These are phyloP conservation scores for Scheffersomyces lignosus DNA, from an alignment of 805 yeast species.

Conservation along the genomic window DNA sequence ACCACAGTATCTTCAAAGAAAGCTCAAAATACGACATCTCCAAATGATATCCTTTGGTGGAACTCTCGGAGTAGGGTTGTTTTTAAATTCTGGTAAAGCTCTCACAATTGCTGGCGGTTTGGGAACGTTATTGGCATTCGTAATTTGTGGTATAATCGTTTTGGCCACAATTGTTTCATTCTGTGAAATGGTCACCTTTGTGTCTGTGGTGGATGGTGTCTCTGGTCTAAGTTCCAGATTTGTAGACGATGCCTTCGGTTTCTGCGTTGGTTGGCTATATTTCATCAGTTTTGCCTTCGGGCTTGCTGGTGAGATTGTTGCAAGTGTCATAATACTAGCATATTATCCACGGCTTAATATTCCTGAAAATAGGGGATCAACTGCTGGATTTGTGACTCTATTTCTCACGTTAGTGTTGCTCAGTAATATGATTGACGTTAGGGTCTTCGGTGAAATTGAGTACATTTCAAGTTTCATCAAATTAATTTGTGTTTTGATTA, in stretches of 20 bases:
- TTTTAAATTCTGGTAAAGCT: slow-evolving; percentile 70
- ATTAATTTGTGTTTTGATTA: slow-evolving; percentile 48
- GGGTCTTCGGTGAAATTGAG: slow-evolving; percentile 74
- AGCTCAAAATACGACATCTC: slow-evolving; percentile 62
- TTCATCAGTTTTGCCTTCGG: slow-evolving; percentile 73
- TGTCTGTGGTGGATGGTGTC: slow-evolving; percentile 78
- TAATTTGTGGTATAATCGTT: slow-evolving; percentile 64
- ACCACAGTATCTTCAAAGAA: slow-evolving; percentile 46
- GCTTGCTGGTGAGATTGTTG: slow-evolving; percentile 77
- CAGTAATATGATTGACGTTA: slow-evolving; percentile 65
- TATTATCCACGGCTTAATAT: slow-evolving; percentile 60
- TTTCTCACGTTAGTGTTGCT: slow-evolving; percentile 46
- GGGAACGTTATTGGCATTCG: slow-evolving; percentile 69
- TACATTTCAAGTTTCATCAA: slow-evolving; percentile 61
- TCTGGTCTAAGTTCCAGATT: slow-evolving; percentile 73
- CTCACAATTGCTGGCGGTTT: slow-evolving; percentile 74
- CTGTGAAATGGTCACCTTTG: slow-evolving; percentile 79
- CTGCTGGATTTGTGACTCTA: slow-evolving; percentile 65
- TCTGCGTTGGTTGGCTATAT: slow-evolving; percentile 71
- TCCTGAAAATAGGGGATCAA: slow-evolving; percentile 44
- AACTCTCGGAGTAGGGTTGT: slow-evolving; percentile 74
- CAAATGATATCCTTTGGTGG: slow-evolving; percentile 82
- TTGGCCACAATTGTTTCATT: slow-evolving; percentile 69
- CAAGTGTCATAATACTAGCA: slow-evolving; percentile 73
- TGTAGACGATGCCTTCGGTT: slow-evolving; percentile 77